Conservation (phyloP, 2,329 filamentous ascomycete genomes). For the Trichoderma simmonsii region DNA sequence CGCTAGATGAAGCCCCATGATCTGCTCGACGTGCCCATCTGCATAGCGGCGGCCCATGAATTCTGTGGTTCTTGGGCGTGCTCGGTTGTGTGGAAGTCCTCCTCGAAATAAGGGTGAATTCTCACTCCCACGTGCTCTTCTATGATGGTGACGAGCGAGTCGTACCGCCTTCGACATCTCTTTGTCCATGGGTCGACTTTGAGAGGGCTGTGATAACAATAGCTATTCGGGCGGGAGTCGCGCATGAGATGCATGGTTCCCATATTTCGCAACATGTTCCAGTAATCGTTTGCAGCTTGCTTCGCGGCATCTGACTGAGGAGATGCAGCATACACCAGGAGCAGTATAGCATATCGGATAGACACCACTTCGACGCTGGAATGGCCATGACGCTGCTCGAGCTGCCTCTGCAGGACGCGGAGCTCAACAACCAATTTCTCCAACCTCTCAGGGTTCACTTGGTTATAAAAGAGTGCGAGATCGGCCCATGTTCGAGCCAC, state of each 20-base stretch:
- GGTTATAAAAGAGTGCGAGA: slow-evolving; percentile 39
- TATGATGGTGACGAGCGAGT: slow-evolving; percentile 36
- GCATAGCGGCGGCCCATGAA: slow-evolving; percentile 38
- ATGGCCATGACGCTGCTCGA: slow-evolving; percentile 35
- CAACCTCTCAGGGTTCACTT: slow-evolving; percentile 35
- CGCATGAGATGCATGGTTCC: slow-evolving; percentile 37
- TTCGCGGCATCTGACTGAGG: slow-evolving; percentile 36
- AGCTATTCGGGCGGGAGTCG: slow-evolving; percentile 37
- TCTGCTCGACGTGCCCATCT: slow-evolving; percentile 27
- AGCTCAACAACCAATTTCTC: slow-evolving; percentile 39
- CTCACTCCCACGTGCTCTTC: slow-evolving; percentile 39
- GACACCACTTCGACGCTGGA: slow-evolving; percentile 37
- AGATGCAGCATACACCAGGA: slow-evolving; percentile 37
- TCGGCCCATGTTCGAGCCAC: slow-evolving; percentile 43
- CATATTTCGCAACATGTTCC: slow-evolving; percentile 35
- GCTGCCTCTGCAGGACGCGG: slow-evolving; percentile 33
- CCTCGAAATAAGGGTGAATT: slow-evolving; percentile 42
- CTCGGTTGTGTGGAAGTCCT: slow-evolving; percentile 41
- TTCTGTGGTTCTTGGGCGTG: slow-evolving; percentile 38
- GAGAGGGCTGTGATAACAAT: slow-evolving; percentile 43
- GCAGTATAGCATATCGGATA: slow-evolving; percentile 41
- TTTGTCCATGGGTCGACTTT: slow-evolving; percentile 45
- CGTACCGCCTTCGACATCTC: slow-evolving; percentile 42
- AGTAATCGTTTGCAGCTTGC: slow-evolving; percentile 37
- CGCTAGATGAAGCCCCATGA: slow-evolving; percentile 33